Evolutionary conservation across 2,329 filamentous ascomycete species (phyloP).

Genomic region (Nothopassalora personata): DNA sequence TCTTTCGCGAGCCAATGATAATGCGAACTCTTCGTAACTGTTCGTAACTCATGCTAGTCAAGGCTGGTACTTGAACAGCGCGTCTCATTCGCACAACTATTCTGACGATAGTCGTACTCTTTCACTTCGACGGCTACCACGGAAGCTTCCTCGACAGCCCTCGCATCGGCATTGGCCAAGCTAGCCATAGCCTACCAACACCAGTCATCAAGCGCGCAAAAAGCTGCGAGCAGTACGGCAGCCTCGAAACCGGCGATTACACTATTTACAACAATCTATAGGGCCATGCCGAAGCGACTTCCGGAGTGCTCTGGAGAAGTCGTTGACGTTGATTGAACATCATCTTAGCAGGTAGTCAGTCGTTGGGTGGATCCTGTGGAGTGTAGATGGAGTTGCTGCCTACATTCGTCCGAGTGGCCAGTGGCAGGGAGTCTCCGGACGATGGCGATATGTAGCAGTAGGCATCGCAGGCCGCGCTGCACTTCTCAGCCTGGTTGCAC

Average conservation of each 20-base stretch:
- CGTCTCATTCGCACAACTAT: not conserved
- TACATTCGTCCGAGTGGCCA: slow-evolving; percentile 45
- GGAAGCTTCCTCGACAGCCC: not conserved
- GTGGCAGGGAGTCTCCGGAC: slow-evolving; percentile 43
- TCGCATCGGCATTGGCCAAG: not conserved
- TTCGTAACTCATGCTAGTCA: not conserved
- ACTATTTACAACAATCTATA: slow-evolving; percentile 42
- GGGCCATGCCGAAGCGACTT: slow-evolving; percentile 37
- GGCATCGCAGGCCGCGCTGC: slow-evolving; percentile 41
- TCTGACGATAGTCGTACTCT: not conserved
- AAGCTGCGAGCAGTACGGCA: slow-evolving; percentile 30
- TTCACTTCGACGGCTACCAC: not conserved
- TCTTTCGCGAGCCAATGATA: not conserved
- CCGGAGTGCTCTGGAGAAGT: slow-evolving; percentile 44
- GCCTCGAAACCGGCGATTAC: slow-evolving; percentile 29
- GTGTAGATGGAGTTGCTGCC: slow-evolving; percentile 44
- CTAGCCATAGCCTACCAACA: not conserved
- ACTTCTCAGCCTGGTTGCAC: slow-evolving; percentile 26
- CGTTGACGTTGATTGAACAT: slow-evolving; percentile 47
- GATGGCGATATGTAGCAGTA: slow-evolving; percentile 44
- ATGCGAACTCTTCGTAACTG: not conserved
- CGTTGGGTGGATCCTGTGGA: slow-evolving; percentile 39
- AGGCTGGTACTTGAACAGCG: slow-evolving; percentile 3
- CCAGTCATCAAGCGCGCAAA: slow-evolving; percentile 11
- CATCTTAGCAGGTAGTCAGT: slow-evolving; percentile 50